These are phyloP conservation scores for Teratosphaeria nubilosa DNA, from an alignment of 2,329 filamentous ascomycete genomes.

Conservation along the genomic window DNA sequence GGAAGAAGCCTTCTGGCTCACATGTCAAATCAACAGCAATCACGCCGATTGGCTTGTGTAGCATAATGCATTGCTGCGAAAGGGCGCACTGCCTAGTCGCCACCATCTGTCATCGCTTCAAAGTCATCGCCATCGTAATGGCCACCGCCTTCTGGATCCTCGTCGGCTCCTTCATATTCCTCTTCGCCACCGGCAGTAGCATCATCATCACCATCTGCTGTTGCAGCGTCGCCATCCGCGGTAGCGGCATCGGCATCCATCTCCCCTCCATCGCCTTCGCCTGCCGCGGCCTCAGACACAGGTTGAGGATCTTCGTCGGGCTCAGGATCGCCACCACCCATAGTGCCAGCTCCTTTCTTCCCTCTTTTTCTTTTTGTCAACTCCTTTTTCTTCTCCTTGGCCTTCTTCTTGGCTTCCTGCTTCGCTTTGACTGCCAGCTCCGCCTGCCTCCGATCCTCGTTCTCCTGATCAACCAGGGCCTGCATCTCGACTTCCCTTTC, in stretches of 20 bases:
- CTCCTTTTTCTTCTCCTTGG: slow-evolving; percentile 17
- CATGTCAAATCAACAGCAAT: background rate
- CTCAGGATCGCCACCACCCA: slow-evolving; percentile 3
- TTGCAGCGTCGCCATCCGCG: background rate
- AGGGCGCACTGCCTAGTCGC: background rate
- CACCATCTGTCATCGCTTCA: background rate
- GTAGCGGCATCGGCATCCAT: background rate
- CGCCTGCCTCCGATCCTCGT: slow-evolving; percentile 24
- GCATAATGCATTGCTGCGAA: background rate
- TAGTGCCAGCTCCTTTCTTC: slow-evolving; percentile 1
- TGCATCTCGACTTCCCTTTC: slow-evolving; percentile 1
- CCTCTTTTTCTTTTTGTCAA: background rate
- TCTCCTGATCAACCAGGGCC: slow-evolving; percentile 4
- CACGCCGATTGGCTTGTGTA: background rate
- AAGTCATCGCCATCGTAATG: background rate
- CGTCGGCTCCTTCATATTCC: background rate
- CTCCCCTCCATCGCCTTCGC: background rate
- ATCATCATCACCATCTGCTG: background rate
- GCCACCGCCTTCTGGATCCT: background rate
- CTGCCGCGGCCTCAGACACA: background rate
- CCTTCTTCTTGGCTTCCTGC: slow-evolving; percentile 23
- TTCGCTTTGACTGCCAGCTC: slow-evolving; percentile 24
- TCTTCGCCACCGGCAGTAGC: background rate
- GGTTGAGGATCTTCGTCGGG: background rate
- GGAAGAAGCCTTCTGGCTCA: no score